A percentile compares a stretch with the other conserved stretches of the same genome.
Conservation (phyloP, 495 filamentous ascomycete species). For the Evernia prunastri region DNA sequence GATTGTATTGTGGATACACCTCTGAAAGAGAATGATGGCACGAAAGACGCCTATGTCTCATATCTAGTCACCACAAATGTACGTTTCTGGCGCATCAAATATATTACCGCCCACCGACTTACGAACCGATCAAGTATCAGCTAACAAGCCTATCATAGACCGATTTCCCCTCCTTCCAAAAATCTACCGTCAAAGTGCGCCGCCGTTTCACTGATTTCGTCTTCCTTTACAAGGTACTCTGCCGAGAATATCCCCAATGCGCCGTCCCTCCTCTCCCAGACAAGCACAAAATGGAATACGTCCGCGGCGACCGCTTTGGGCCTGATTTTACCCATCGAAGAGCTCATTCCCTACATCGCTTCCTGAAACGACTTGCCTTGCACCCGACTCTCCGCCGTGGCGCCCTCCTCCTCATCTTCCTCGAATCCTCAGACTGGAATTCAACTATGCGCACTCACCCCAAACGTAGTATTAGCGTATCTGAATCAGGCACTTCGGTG, state of each 20-base stretch:
- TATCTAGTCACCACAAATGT: conserved; percentile 91
- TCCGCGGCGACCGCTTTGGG: conserved; percentile 90
- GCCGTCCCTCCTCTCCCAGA: conserved; percentile 93
- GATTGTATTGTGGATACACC: conserved; percentile 78
- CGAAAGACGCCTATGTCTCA: conserved; percentile 93
- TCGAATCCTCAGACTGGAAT: conserved; percentile 94
- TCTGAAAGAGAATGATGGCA: conserved; percentile 92
- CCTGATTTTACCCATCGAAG: conserved; percentile 87
- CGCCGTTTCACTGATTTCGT: conserved; percentile 96
- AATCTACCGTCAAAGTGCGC: conserved; percentile 65
- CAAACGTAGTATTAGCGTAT: conserved; percentile 50
- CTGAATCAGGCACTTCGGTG: conserved; percentile 56
- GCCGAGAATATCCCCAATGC: conserved; percentile 77
- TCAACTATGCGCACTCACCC: conserved; percentile 78
- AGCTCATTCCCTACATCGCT: conserved; percentile 85
- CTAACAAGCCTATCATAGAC: conserved; percentile 49
- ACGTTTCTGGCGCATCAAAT: conserved; percentile 29
- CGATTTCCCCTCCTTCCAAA: conserved; percentile 87
- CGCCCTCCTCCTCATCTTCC: conserved; percentile 73
- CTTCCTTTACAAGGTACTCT: conserved; percentile 87
- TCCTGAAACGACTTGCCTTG: conserved; percentile 76
- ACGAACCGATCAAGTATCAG: background rate
- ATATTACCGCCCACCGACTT: background rate
- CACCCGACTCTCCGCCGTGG: conserved; percentile 88
- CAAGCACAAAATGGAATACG: conserved; percentile 98